These are phyloP conservation scores for Barnettozyma sucrosica DNA, from an alignment of 805 yeast genomes.

Conservation along the genomic window DNA sequence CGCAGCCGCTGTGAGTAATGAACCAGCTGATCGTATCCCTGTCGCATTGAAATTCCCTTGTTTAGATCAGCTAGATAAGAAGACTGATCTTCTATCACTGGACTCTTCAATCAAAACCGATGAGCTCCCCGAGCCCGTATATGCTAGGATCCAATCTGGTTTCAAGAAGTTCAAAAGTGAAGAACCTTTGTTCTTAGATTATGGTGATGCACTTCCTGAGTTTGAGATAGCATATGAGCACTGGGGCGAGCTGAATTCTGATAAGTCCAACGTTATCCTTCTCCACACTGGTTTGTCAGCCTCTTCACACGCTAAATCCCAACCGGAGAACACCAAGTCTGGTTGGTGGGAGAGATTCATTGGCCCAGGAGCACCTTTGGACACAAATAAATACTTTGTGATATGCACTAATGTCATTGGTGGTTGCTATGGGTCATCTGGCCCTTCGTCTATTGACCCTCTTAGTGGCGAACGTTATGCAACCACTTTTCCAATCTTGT, in stretches of 20 bases:
- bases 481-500: slow-evolving; percentile 80
- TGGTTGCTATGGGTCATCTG: slow-evolving; percentile 93
- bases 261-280: slow-evolving; percentile 65
- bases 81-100: slow-evolving; percentile 30
- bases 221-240: slow-evolving; percentile 87
- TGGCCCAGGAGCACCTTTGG: slow-evolving; percentile 74
- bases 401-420: slow-evolving; percentile 90
- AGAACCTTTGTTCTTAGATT: slow-evolving; percentile 66
- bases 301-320: slow-evolving; percentile 88
- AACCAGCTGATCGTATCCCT: slow-evolving; percentile 35
- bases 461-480: slow-evolving; percentile 63
- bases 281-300: slow-evolving; percentile 91
- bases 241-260: slow-evolving; percentile 73
- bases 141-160: slow-evolving; percentile 63
- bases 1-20: neutral
- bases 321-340: slow-evolving; percentile 53
- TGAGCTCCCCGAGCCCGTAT: slow-evolving; percentile 82
- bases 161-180: slow-evolving; percentile 50
- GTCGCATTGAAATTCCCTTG: slow-evolving; percentile 73
- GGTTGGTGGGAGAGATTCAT: slow-evolving; percentile 98
- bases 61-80: slow-evolving; percentile 66
- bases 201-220: slow-evolving; percentile 72
- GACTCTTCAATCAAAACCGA: slow-evolving; percentile 17
- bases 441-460: slow-evolving; percentile 80
- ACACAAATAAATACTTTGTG: slow-evolving; percentile 74